Evolutionary conservation across 1,284 basidiomycete genomes (phyloP).

Genomic region (Marasmius oreades): DNA sequence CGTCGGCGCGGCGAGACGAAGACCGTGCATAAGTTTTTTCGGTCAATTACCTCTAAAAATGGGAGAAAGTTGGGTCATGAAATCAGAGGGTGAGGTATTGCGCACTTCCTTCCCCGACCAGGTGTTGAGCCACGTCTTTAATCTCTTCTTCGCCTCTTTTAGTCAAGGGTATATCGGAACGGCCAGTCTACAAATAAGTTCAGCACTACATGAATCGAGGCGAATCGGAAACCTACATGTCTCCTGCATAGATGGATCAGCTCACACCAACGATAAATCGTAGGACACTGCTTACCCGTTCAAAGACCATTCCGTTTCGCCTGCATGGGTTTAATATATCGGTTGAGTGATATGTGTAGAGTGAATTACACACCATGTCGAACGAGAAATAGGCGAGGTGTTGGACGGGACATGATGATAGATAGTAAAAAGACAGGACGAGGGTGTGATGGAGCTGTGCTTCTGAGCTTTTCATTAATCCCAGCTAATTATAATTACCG

Average conservation of each 20-base stretch:
- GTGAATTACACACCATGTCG: constrained; percentile 61
- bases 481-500: background rate
- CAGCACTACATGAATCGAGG: background rate
- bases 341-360: background rate
- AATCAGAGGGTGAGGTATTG: constrained; percentile 18
- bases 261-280: background rate
- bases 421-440: constrained; percentile 10
- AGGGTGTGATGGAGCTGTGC: background rate
- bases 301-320: constrained; percentile 93
- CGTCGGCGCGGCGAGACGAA: constrained; percentile 83
- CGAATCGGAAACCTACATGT: constrained; percentile 50
- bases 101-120: constrained; percentile 80
- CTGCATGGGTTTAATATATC: constrained; percentile 35
- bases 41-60: constrained; percentile 71
- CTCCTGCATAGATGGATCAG: constrained; percentile 42
- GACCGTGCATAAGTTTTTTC: constrained; percentile 72
- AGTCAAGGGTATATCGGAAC: constrained; percentile 85
- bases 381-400: constrained; percentile 74
- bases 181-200: constrained; percentile 64
- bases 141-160: constrained; percentile 76
- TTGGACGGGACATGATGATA: constrained; percentile 42
- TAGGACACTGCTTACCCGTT: constrained; percentile 56
- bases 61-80: background rate
- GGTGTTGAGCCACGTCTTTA: constrained; percentile 53
- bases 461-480: background rate